These are phyloP conservation scores for Glycine latifolia DNA, from an alignment of 306 rosid genomes.

Conservation along the genomic window DNA sequence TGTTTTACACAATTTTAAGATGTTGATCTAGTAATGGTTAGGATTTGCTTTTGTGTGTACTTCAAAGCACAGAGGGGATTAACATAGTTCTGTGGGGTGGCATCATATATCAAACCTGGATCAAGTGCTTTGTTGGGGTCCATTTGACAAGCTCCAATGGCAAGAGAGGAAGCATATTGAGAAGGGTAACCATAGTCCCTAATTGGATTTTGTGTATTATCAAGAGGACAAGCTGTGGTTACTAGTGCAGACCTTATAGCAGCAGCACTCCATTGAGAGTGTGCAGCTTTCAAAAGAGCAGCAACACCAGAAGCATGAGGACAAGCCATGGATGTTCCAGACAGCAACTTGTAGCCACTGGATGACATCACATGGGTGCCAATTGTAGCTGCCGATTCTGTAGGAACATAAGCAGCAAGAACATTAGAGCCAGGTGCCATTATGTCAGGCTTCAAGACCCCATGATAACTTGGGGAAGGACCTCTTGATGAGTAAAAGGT, in stretches of 20 bases:
- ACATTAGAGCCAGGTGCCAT: slow-evolving; percentile 49
- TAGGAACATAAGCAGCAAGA: slow-evolving; percentile 47
- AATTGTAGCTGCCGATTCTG: neutral
- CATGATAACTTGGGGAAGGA: slow-evolving; percentile 42
- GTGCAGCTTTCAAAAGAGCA: slow-evolving; percentile 46
- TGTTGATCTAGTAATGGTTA: slow-evolving; percentile 47
- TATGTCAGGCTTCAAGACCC: slow-evolving; percentile 51
- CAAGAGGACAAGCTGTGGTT: slow-evolving; percentile 46
- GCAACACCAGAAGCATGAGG: slow-evolving; percentile 50
- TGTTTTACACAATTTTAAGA: slow-evolving; percentile 51
- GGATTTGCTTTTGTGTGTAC: slow-evolving; percentile 48
- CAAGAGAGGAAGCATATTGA: slow-evolving; percentile 54
- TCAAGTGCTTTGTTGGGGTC: slow-evolving; percentile 63
- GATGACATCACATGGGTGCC: slow-evolving; percentile 40
- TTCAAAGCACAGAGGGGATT: slow-evolving; percentile 52
- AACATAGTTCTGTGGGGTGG: slow-evolving; percentile 61
- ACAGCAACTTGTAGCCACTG: slow-evolving; percentile 34
- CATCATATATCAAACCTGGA: slow-evolving; percentile 64
- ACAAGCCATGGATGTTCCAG: slow-evolving; percentile 53
- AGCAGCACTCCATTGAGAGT: slow-evolving; percentile 46
- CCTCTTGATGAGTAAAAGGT: slow-evolving; percentile 57
- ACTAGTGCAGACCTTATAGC: slow-evolving; percentile 49
- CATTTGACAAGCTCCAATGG: slow-evolving; percentile 62
- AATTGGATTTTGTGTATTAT: slow-evolving; percentile 50
- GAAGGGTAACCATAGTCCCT: slow-evolving; percentile 36